Conservation (phyloP, 108 stramenopile genomes). For the Seminavis robusta region DNA sequence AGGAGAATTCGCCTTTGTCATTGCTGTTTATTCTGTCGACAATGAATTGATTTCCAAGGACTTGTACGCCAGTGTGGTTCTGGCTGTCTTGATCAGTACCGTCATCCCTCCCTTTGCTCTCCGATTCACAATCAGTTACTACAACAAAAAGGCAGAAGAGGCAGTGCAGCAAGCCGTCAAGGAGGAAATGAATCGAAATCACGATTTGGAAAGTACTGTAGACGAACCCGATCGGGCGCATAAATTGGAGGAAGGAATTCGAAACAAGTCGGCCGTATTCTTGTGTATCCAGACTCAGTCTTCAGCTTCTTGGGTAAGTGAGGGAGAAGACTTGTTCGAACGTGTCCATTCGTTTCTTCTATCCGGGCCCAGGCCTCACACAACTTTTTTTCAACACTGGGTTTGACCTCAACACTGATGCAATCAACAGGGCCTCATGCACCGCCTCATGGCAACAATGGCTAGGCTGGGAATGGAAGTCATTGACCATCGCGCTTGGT, state of each 20-base stretch:
- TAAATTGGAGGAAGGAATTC: conserved; percentile 27
- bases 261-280: conserved; percentile 44
- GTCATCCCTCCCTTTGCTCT: conserved; percentile 73
- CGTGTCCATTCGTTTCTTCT: no score
- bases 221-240: conserved; percentile 6
- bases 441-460: conserved; percentile 51
- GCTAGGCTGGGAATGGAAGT: conserved; percentile 45
- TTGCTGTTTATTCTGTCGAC: conserved; percentile 42
- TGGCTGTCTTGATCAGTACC: conserved; percentile 64
- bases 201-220: conserved; percentile 1
- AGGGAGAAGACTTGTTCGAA: no score
- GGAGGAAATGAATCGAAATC: conserved; percentile 39
- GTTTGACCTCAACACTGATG: no score
- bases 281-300: conserved; percentile 74
- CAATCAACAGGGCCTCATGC: conserved; percentile 67
- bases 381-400: no score
- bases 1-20: conserved; percentile 47
- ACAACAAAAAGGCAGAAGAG: conserved; percentile 57
- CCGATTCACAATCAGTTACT: conserved; percentile 70
- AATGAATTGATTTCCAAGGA: conserved; percentile 31
- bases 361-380: no score
- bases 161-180: conserved; percentile 38
- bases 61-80: conserved; percentile 35
- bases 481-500: conserved; percentile 80
- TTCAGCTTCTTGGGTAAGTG: no score